phyloP scores from a whole-genome alignment of 495 filamentous ascomycete genomes.

The Penicillium steckii region DNA sequence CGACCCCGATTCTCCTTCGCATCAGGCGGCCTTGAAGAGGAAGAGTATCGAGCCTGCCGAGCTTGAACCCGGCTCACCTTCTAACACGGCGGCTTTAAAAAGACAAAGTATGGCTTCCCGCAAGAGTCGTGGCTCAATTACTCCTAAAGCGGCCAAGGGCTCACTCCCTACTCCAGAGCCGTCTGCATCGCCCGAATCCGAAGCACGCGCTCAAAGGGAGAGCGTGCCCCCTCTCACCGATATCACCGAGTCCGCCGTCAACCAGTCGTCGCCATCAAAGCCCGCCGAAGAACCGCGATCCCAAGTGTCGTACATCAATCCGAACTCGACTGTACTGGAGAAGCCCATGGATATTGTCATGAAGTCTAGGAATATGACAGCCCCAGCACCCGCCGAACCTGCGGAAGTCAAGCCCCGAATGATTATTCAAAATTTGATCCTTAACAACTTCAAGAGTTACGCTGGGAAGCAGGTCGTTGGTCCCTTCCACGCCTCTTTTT shows the following conservation, averaged over 20 bases:
- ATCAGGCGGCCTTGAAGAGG: conserved; percentile 61
- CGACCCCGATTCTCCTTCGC: conserved; percentile 62
- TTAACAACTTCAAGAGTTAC: conserved; percentile 98
- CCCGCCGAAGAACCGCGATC: conserved; percentile 38
- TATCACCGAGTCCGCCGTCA: conserved; percentile 70
- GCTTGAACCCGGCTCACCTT: conserved; percentile 58
- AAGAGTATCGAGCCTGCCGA: conserved; percentile 44
- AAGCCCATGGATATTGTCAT: conserved; percentile 93
- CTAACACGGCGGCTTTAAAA: conserved; percentile 60
- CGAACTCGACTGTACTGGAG: conserved; percentile 73
- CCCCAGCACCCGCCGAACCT: conserved; percentile 63
- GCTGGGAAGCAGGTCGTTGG: conserved; percentile 93
- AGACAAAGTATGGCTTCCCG: conserved; percentile 65
- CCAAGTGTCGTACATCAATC: conserved; percentile 64
- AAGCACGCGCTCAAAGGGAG: conserved; percentile 46
- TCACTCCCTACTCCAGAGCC: conserved; percentile 61
- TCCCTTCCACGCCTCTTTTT: conserved; percentile 95
- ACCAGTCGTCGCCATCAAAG: conserved; percentile 50
- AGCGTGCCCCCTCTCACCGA: conserved; percentile 69
- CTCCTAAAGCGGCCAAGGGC: conserved; percentile 42
- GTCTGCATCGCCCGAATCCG: conserved; percentile 51
- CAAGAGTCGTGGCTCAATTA: conserved; percentile 50
- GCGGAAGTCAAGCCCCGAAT: conserved; percentile 76
- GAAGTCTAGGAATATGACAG: conserved; percentile 73
- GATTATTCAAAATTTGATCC: conserved; percentile 84